Evolutionary conservation across 139 green algal species (phyloP), one percentile per base, ranked within the genome.

Genomic region (Auxenochlorella protothecoides): DNA sequence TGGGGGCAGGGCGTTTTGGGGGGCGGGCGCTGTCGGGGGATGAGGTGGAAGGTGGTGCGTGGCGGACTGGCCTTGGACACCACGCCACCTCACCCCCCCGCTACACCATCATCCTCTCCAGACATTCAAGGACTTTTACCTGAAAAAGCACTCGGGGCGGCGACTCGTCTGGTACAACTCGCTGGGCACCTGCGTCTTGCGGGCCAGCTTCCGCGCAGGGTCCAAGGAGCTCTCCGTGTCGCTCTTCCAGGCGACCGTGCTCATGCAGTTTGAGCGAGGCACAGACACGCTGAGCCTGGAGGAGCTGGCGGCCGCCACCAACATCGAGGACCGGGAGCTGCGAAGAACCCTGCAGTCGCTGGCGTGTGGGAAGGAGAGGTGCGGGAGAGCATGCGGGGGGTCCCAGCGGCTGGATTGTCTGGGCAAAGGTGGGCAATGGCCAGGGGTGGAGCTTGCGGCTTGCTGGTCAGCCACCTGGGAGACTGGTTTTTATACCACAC

Each of bases 141-240:
- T 96, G 51, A 79, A 74, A 62, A 97, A 98, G 80, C 93, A 98
- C 85, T 86, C 71, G 64, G 94, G 94, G 55, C 81, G 95, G 69
- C 82, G 88, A 73, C 84, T 99, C 74, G 84, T 89, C 74, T 99
- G 95, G 95, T 85, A 97, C 74, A 89, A 95, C 79, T 79, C 79
- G 44, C 78, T 97, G 68, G 86, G 85, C 57, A 88, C 82, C 15
- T 97, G 90, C 76, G 76, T 97, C 16, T 68, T 99, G 62, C 85
- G 82, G 53, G 87, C 86, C 9, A 66, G 80, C 9, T 98, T 98
- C 76, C 72, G 81, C 61, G 85, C 85, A 72, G 90, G 90, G n/a
- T 63, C 66, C 16, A 97, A 97, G 81, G 95, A 99, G 89, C 90
- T 99, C 55, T 81, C 77, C 3, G 92, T 98, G 11, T 93, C 85